Percentiles rank a stretch among this genome's conserved stretches.
Conservation (phyloP, 257 asterid genomes). For the Striga asiatica region DNA sequence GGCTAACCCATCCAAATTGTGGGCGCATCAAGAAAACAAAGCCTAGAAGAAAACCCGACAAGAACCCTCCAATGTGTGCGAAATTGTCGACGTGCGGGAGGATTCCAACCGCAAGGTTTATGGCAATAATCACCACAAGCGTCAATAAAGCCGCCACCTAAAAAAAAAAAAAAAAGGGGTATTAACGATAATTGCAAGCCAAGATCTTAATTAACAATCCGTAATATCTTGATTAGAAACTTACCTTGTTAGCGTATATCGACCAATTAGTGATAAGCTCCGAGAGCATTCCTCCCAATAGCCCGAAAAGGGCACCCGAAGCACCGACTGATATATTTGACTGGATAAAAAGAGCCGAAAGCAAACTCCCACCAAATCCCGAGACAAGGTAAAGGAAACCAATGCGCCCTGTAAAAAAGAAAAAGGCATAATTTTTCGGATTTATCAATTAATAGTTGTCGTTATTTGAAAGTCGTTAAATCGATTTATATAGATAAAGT, state of each 20-base stretch:
- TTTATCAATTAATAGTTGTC: not conserved
- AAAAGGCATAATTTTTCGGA: not conserved
- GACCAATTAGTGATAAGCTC: constrained; percentile 89
- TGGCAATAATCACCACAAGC: constrained; percentile 50
- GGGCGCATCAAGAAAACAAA: constrained; percentile 81
- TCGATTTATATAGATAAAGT: not conserved
- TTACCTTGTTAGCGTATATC: constrained; percentile 80
- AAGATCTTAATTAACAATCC: not conserved
- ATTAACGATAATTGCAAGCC: not conserved
- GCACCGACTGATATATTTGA: constrained; percentile 90
- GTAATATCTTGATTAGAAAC: not conserved
- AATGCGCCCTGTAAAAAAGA: constrained; percentile 40
- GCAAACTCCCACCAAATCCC: constrained; percentile 81
- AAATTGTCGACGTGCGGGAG: constrained; percentile 88
- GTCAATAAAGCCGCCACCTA: constrained; percentile 56
- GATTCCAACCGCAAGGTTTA: constrained; percentile 71
- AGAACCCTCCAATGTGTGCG: constrained; percentile 83
- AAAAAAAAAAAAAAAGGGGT: constrained; percentile 1
- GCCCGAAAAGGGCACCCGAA: constrained; percentile 88
- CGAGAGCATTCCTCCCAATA: constrained; percentile 87
- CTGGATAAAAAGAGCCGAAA: constrained; percentile 75
- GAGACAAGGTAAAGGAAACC: constrained; percentile 75
- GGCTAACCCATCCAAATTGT: constrained; percentile 80
- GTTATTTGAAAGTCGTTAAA: not conserved
- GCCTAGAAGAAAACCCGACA: constrained; percentile 79